phyloP scores from a whole-genome alignment of 805 yeast genomes.

The Saccharomycopsis vini region DNA sequence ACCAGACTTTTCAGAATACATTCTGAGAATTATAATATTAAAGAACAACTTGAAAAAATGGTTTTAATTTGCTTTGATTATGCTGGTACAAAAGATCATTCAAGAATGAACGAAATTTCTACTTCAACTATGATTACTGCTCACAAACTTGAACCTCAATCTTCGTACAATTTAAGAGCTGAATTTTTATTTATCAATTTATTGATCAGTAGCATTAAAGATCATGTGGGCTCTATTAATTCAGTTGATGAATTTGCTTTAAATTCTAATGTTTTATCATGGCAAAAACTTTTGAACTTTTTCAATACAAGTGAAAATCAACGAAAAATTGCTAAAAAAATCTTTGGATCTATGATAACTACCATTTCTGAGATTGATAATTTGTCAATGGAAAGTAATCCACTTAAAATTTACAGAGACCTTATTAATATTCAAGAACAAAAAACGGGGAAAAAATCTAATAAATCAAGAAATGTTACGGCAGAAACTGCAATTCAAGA shows the following conservation, averaged over 20 bases:
- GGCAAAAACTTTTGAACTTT: slow-evolving; percentile 36
- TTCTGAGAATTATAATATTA: slow-evolving; percentile 4
- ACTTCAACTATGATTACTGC: neutral
- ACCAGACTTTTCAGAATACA: slow-evolving; percentile 28
- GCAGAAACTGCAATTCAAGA: slow-evolving; percentile 74
- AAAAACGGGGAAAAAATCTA: slow-evolving; percentile 14
- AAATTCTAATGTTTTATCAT: slow-evolving; percentile 26
- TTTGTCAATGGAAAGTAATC: slow-evolving; percentile 73
- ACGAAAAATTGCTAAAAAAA: slow-evolving; percentile 24
- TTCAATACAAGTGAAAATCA: slow-evolving; percentile 31
- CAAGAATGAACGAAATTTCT: neutral
- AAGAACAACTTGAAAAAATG: slow-evolving; percentile 12
- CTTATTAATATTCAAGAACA: slow-evolving; percentile 6
- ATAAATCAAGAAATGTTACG: slow-evolving; percentile 23
- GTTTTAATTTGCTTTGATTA: slow-evolving; percentile 14
- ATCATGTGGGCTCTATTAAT: slow-evolving; percentile 29
- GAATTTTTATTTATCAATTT: slow-evolving; percentile 58
- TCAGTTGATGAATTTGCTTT: slow-evolving; percentile 22
- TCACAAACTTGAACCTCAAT: slow-evolving; percentile 18
- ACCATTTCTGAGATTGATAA: slow-evolving; percentile 28
- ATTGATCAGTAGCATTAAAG: slow-evolving; percentile 36
- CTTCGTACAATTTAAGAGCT: slow-evolving; percentile 40
- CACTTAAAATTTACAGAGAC: slow-evolving; percentile 42
- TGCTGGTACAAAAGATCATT: slow-evolving; percentile 6
- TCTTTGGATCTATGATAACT: slow-evolving; percentile 33